Percentiles rank a stretch among this genome's conserved stretches.
phyloP scores from a whole-genome alignment of 148 eudicot species.

The Camellia japonica region DNA sequence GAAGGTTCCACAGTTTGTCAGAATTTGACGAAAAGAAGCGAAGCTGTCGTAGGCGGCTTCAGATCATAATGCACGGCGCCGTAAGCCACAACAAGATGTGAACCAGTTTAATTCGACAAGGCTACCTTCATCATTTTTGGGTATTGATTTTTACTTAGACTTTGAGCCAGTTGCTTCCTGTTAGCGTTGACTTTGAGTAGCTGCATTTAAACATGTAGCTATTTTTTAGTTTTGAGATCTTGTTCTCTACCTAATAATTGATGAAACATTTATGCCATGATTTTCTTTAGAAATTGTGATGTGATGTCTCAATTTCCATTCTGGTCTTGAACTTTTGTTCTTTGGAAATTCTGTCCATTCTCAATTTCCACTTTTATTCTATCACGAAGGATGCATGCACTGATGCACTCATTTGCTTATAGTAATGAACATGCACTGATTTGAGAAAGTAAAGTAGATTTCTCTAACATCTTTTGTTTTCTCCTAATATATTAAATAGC shows the following conservation, averaged over 20 bases:
- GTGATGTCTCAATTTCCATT: not conserved
- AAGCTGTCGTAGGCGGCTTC: constrained; percentile 95
- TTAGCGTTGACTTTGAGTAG: not conserved
- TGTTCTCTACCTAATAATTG: not conserved
- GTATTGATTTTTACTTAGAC: constrained; percentile 23
- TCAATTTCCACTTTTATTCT: not conserved
- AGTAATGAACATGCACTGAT: not conserved
- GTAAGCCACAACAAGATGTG: constrained; percentile 75
- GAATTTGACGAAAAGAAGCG: constrained; percentile 91
- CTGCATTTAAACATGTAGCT: not conserved
- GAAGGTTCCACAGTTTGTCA: constrained; percentile 82
- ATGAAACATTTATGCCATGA: not conserved
- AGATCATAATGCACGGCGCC: constrained; percentile 92
- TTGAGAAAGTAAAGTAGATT: not conserved
- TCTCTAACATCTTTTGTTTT: not conserved
- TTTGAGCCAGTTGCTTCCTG: not conserved
- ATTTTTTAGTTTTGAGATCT: not conserved
- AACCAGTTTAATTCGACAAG: constrained; percentile 60
- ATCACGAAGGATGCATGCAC: not conserved
- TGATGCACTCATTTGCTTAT: not conserved
- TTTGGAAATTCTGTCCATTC: not conserved
- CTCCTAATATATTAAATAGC: not conserved
- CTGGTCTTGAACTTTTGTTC: not conserved
- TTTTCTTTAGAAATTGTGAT: not conserved
- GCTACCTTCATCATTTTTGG: constrained; percentile 51